A percentile compares a stretch with the other conserved stretches of the same genome.
Evolutionary conservation across 2,329 filamentous ascomycete species (phyloP).

Genomic region (Sporothrix curviconia): DNA sequence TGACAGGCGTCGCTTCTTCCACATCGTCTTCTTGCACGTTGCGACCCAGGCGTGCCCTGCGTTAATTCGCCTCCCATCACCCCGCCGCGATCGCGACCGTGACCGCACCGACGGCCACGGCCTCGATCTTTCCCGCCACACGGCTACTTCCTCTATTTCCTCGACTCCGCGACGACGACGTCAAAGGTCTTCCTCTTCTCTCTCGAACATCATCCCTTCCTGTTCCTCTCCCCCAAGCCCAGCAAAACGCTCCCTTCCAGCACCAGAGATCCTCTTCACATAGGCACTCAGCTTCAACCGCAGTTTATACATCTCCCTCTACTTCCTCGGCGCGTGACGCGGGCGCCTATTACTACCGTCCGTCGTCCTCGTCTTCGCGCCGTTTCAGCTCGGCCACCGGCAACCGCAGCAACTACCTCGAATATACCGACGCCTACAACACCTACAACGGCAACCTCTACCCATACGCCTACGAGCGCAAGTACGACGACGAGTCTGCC

Average conservation of each 20-base stretch:
- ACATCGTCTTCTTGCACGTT: constrained; percentile 37
- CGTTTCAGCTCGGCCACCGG: constrained; percentile 2
- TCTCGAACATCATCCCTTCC: constrained; percentile 17
- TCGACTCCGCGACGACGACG: constrained; percentile 19
- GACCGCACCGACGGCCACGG: constrained; percentile 20
- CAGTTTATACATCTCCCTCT: not conserved
- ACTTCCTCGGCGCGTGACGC: not conserved
- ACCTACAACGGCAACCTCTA: not conserved
- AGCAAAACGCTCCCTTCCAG: constrained; percentile 11
- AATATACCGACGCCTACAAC: not conserved
- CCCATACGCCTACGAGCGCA: constrained; percentile 22
- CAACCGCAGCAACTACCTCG: constrained; percentile 2
- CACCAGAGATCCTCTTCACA: constrained; percentile 11
- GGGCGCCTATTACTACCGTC: not conserved
- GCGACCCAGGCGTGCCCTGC: constrained; percentile 38
- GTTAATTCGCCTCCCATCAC: not conserved
- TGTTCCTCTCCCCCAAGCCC: constrained; percentile 19
- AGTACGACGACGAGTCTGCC: constrained; percentile 27
- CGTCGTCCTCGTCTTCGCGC: constrained; percentile 10
- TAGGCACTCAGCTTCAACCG: constrained; percentile 8
- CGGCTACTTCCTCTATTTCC: constrained; percentile 16
- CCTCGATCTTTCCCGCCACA: constrained; percentile 18
- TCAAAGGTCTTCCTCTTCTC: constrained; percentile 18
- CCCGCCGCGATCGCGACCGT: constrained; percentile 18
- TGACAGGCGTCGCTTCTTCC: constrained; percentile 47